Evolutionary conservation across 1,284 basidiomycete species (phyloP).

Genomic region (Retiboletus flavoniger): DNA sequence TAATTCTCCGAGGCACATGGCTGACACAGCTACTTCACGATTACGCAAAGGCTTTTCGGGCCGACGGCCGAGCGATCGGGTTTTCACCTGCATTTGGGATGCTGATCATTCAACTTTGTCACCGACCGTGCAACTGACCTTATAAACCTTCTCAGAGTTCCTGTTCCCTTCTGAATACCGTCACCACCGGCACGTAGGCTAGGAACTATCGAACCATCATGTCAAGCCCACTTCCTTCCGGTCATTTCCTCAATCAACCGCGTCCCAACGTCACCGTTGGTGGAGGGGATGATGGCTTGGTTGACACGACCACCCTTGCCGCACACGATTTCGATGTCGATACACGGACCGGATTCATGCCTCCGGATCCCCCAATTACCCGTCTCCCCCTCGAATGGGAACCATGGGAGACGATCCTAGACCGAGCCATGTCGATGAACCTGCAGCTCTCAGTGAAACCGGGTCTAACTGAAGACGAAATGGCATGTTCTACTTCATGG

Average conservation of each 20-base stretch:
- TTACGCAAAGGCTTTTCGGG: not conserved
- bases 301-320: slow-evolving; percentile 85
- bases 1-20: no score
- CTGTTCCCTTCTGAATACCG: not conserved
- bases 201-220: slow-evolving; percentile 1
- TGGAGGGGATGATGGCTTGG: slow-evolving; percentile 39
- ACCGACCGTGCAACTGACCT: not conserved
- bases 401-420: slow-evolving; percentile 67
- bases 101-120: not conserved
- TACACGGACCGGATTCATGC: slow-evolving; percentile 89
- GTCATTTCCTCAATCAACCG: slow-evolving; percentile 68
- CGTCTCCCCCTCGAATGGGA: slow-evolving; percentile 65
- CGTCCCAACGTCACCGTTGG: slow-evolving; percentile 47
- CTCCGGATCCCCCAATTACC: slow-evolving; percentile 70
- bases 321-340: slow-evolving; percentile 96
- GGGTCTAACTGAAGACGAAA: slow-evolving; percentile 45
- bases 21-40: not conserved
- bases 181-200: no score
- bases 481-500: slow-evolving; percentile 56
- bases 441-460: slow-evolving; percentile 58
- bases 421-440: slow-evolving; percentile 47
- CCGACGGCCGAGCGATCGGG: no score
- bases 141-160: not conserved
- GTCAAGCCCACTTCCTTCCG: slow-evolving; percentile 38
- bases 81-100: not conserved